Conservation (phyloP, 768 basidiomycete genomes). For the Daedaleopsis nitida region DNA sequence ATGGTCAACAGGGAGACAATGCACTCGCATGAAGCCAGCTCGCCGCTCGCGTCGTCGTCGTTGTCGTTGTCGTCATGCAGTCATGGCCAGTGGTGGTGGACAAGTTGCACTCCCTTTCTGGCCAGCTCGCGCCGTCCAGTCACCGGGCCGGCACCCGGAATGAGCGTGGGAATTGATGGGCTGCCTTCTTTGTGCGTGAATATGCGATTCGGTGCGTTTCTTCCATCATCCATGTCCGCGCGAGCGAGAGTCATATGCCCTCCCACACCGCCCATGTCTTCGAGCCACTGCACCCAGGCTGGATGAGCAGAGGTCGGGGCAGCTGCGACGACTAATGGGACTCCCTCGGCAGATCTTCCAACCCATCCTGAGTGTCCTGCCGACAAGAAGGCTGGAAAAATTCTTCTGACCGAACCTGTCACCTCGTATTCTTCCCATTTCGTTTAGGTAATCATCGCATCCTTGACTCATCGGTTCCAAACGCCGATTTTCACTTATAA, state of each 20-base stretch:
- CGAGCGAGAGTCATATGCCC: too few species aligned
- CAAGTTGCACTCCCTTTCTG: too few species aligned
- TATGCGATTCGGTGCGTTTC: background rate
- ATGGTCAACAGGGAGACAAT: too few species aligned
- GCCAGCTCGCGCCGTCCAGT: too few species aligned
- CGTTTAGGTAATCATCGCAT: constrained; percentile 18
- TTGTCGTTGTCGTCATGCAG: too few species aligned
- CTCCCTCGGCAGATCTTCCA: background rate
- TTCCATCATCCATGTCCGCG: too few species aligned
- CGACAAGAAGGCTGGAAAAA: background rate
- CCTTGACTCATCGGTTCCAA: constrained; percentile 18
- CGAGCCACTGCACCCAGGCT: background rate
- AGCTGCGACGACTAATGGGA: background rate
- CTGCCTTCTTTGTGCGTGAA: background rate
- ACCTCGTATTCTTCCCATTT: background rate
- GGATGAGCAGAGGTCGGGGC: background rate
- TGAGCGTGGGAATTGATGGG: background rate
- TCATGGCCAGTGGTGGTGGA: too few species aligned
- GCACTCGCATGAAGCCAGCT: too few species aligned
- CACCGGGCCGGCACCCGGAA: too few species aligned
- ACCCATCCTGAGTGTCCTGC: background rate
- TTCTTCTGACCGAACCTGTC: constrained; percentile 1
- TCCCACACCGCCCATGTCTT: too few species aligned
- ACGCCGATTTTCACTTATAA: constrained; percentile 4
- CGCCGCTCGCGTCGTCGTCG: too few species aligned